Evolutionary conservation across 352 stramenopile genomes (phyloP).

Genomic region (Phytophthora chlamydospora): DNA sequence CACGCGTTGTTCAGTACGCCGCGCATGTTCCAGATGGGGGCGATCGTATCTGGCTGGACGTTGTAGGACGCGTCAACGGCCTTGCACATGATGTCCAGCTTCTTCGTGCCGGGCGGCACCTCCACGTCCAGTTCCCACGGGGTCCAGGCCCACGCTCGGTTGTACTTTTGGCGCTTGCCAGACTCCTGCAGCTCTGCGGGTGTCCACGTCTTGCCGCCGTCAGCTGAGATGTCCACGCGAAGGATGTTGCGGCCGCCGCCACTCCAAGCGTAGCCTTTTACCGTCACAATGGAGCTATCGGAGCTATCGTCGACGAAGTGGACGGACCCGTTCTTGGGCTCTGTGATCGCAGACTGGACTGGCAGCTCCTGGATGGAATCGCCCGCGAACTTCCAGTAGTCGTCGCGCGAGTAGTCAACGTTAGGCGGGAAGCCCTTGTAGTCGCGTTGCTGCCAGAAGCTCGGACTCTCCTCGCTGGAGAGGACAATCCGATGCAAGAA

Average conservation of each 20-base stretch:
- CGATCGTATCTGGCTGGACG: slow-evolving; percentile 95
- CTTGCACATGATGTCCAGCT: slow-evolving; percentile 92
- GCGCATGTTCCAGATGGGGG: slow-evolving; percentile 97
- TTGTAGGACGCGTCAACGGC: slow-evolving; percentile 96
- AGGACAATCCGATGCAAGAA: slow-evolving; percentile 94
- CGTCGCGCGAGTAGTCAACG: slow-evolving; percentile 83
- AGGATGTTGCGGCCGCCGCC: slow-evolving; percentile 96
- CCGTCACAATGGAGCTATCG: slow-evolving; percentile 81
- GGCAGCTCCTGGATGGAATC: slow-evolving; percentile 93
- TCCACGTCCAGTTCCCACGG: slow-evolving; percentile 95
- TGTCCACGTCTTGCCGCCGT: slow-evolving; percentile 95
- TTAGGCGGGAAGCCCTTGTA: slow-evolving; percentile 92
- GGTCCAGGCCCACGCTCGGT: slow-evolving; percentile 95
- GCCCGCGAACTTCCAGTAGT: slow-evolving; percentile 85
- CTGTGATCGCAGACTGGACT: slow-evolving; percentile 91
- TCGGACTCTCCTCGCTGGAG: slow-evolving; percentile 79
- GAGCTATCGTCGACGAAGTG: slow-evolving; percentile 55
- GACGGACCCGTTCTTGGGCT: slow-evolving; percentile 69
- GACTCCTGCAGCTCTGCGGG: slow-evolving; percentile 87
- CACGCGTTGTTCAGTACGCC: slow-evolving; percentile 98
- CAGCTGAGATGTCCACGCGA: slow-evolving; percentile 95
- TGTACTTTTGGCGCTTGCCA: slow-evolving; percentile 86
- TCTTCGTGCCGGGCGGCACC: slow-evolving; percentile 81
- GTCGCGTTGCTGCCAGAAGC: slow-evolving; percentile 93
- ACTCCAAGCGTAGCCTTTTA: slow-evolving; percentile 95